Base-by-base conservation (phyloP, 2,329 filamentous ascomycete genomes). In the Xylariaceae sp. region DNA sequence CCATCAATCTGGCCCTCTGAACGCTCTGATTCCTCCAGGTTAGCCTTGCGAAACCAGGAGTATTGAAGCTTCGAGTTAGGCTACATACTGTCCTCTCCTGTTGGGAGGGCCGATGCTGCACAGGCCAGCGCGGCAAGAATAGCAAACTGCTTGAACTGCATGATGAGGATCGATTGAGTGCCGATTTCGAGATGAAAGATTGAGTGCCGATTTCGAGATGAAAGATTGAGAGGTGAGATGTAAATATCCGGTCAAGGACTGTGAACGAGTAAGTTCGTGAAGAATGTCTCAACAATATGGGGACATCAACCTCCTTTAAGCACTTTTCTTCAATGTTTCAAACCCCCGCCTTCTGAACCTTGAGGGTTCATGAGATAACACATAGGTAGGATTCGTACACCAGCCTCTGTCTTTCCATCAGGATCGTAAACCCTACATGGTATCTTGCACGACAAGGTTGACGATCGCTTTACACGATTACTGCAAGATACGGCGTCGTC, bases 71-170 rank as follows among this genome's bases (percentile, higher is more conserved):
- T 11, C 1, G 26, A 52, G 2, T 5, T 6, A 45, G n/a, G 31
- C 26, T 12, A 45, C 61, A 47, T 55, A 62, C 60, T 56, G 3
- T 52, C 51, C 12, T 61, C 55, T 43, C 41, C 55, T 4, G 55
- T 42, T 35, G 60, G 60, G 41, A 60, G 46, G 41, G 58, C 58
- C 51, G 51, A 54, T 19, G 19, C 19, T 30, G 54, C 60, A 47
- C 49, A 54, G 30, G 60, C 60, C 19, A 63, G 53, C 4, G 61
- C 54, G 11, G 55, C 56, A 34, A 62, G 40, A 27, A 59, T 12
- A 31, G 60, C 55, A 40, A 62, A 39, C 32, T 58, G 57, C 19
- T 19, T 62, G 37, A 63, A 45, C 34, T 63, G 60, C 61, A 63
- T 63, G 9, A 47, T 54, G 47, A 50, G 9, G 32, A 45, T 47